Percentiles rank a stretch among this genome's conserved stretches.
Evolutionary conservation across 2,329 filamentous ascomycete species (phyloP).

Genomic region (Curvularia verruculosa): DNA sequence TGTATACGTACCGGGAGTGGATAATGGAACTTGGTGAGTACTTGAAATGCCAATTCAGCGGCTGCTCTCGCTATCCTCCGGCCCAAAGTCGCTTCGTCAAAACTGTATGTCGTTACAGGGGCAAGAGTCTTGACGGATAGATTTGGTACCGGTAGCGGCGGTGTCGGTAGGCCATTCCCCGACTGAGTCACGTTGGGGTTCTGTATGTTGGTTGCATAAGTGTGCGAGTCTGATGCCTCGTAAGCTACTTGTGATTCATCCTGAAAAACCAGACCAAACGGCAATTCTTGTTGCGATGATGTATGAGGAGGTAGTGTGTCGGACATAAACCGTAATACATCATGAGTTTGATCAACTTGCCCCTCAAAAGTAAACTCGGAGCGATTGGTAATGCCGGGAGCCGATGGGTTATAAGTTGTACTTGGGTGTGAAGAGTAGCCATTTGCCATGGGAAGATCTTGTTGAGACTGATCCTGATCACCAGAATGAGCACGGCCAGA

Average conservation of each 20-base stretch:
- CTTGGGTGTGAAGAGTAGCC: conserved; percentile 22
- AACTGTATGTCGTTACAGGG: conserved; percentile 62
- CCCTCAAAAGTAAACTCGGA: conserved; percentile 25
- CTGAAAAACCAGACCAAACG: conserved; percentile 41
- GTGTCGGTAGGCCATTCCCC: conserved; percentile 30
- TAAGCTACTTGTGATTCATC: conserved; percentile 26
- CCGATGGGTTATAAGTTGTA: conserved; percentile 10
- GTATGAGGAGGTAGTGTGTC: conserved; percentile 8
- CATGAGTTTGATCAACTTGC: conserved; percentile 29
- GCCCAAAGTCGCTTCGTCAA: conserved; percentile 71
- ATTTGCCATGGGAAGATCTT: conserved; percentile 13
- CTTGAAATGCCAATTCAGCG: conserved; percentile 65
- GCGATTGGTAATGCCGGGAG: conserved; percentile 20
- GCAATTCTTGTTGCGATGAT: conserved; percentile 22
- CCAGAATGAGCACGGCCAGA: neutral
- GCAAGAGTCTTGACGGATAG: conserved; percentile 37
- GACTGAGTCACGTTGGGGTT: conserved; percentile 35
- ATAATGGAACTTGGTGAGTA: conserved; percentile 59
- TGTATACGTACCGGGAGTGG: conserved; percentile 24
- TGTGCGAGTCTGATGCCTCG: conserved; percentile 23
- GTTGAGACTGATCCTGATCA: conserved; percentile 3
- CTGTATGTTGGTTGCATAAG: conserved; percentile 32
- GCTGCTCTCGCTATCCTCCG: conserved; percentile 71
- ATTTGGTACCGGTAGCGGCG: conserved; percentile 23
- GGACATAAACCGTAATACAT: conserved; percentile 3